Percentiles rank a stretch among this genome's conserved stretches.
phyloP scores from a whole-genome alignment of 176 grass and related monocot species.

The Pharus latifolius region DNA sequence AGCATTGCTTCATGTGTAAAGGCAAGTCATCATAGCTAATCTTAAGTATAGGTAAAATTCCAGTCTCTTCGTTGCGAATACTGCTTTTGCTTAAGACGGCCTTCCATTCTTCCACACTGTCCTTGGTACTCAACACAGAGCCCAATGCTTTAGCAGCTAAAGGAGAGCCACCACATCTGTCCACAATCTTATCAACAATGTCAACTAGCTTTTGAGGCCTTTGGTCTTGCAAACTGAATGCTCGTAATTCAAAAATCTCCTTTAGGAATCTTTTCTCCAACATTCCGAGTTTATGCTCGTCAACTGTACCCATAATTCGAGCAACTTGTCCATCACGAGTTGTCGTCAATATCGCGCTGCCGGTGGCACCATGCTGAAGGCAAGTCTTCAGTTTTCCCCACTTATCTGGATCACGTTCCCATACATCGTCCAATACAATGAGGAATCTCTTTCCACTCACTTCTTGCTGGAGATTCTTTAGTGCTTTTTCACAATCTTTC shows the following conservation, averaged over 20 bases:
- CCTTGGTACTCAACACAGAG: background rate
- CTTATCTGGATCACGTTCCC: background rate
- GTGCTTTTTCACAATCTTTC: background rate
- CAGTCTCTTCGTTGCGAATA: background rate
- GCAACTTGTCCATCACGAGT: background rate
- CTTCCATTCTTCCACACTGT: background rate
- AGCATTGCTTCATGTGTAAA: background rate
- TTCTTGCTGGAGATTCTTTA: background rate
- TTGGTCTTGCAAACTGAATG: background rate
- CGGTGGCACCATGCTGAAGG: background rate
- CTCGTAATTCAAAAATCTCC: background rate
- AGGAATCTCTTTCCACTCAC: constrained; percentile 1
- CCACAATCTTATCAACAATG: background rate
- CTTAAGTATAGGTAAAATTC: background rate
- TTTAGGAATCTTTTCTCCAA: background rate
- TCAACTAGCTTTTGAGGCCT: background rate
- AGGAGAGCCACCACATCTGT: background rate
- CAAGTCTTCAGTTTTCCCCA: background rate
- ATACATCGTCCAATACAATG: constrained; percentile 29
- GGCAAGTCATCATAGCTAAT: background rate
- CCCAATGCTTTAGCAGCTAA: background rate
- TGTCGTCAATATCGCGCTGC: constrained; percentile 18
- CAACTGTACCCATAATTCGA: background rate
- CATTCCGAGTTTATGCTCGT: background rate
- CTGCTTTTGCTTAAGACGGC: background rate